Evolutionary conservation across 805 yeast genomes (phyloP).

Genomic region (Schwanniomyces occidentalis): DNA sequence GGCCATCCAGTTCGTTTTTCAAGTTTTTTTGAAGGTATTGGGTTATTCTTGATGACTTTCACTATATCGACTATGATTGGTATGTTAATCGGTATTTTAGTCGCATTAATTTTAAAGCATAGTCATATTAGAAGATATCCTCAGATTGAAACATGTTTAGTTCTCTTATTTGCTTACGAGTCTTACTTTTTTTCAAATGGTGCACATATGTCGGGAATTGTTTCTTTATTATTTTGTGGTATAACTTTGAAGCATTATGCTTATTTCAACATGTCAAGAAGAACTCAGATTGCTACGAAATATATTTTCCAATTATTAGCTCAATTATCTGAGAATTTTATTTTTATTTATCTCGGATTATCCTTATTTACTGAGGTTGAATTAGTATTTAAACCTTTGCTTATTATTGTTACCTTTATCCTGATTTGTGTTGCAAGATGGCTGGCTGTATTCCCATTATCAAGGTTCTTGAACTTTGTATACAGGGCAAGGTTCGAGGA

Average conservation of each 20-base stretch:
- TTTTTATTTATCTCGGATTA: constrained; percentile 90
- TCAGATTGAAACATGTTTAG: constrained; percentile 94
- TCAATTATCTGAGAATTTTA: constrained; percentile 93
- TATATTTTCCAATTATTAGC: constrained; percentile 93
- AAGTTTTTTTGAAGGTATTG: constrained; percentile 89
- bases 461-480: constrained; percentile 79
- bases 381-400: constrained; percentile 87
- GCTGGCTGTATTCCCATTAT: constrained; percentile 95
- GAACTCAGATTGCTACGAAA: constrained; percentile 95
- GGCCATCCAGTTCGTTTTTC: constrained; percentile 73
- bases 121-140: constrained; percentile 92
- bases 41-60: constrained; percentile 89
- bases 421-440: constrained; percentile 94
- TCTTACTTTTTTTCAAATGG: constrained; percentile 98
- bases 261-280: constrained; percentile 93
- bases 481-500: constrained; percentile 57
- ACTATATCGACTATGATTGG: constrained; percentile 91
- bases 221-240: constrained; percentile 91
- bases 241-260: constrained; percentile 97
- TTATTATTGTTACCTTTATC: constrained; percentile 85
- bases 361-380: constrained; percentile 96
- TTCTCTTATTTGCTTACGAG: constrained; percentile 87
- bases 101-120: constrained; percentile 88
- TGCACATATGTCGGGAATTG: constrained; percentile 99
- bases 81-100: constrained; percentile 78